Conservation (phyloP, 768 basidiomycete species). For the Tylopilus vinaceipallidus region DNA sequence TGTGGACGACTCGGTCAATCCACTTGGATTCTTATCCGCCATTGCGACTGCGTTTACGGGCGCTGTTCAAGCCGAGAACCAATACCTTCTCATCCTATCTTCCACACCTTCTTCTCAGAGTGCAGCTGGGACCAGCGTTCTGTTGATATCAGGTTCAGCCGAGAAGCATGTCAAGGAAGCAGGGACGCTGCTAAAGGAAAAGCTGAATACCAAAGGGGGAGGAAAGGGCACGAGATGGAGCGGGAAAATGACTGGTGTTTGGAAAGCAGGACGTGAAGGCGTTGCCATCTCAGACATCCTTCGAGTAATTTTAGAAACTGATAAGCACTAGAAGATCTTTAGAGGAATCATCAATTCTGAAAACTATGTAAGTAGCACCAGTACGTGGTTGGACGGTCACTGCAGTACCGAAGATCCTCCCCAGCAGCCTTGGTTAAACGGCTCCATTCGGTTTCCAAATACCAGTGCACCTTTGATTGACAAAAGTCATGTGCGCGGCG, state of each 20-base stretch:
- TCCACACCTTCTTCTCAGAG: slow-evolving; percentile 63
- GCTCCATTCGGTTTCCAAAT: no score
- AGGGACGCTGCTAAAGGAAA: slow-evolving; percentile 56
- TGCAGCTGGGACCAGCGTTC: slow-evolving; percentile 45
- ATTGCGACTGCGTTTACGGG: slow-evolving; percentile 49
- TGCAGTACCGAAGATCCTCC: no score
- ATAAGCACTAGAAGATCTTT: background rate
- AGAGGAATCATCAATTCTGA: no score
- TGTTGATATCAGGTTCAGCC: slow-evolving; percentile 60
- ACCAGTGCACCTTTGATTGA: no score
- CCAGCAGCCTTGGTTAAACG: no score
- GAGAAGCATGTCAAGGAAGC: slow-evolving; percentile 56
- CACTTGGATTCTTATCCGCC: slow-evolving; percentile 58
- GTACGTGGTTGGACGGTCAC: no score
- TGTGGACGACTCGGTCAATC: slow-evolving; percentile 56
- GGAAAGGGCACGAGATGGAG: slow-evolving; percentile 78
- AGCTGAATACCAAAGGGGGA: slow-evolving; percentile 69
- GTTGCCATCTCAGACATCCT: slow-evolving; percentile 18
- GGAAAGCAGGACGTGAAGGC: slow-evolving; percentile 25
- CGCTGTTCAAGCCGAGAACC: slow-evolving; percentile 14
- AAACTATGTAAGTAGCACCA: no score
- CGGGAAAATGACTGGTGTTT: slow-evolving; percentile 60
- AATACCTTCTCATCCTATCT: slow-evolving; percentile 53
- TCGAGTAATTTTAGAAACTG: slow-evolving; percentile 10
- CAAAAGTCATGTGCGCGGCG: no score